These are phyloP conservation scores for Trichoderma orchidacearum DNA, from an alignment of 495 filamentous ascomycete species.

Conservation along the genomic window DNA sequence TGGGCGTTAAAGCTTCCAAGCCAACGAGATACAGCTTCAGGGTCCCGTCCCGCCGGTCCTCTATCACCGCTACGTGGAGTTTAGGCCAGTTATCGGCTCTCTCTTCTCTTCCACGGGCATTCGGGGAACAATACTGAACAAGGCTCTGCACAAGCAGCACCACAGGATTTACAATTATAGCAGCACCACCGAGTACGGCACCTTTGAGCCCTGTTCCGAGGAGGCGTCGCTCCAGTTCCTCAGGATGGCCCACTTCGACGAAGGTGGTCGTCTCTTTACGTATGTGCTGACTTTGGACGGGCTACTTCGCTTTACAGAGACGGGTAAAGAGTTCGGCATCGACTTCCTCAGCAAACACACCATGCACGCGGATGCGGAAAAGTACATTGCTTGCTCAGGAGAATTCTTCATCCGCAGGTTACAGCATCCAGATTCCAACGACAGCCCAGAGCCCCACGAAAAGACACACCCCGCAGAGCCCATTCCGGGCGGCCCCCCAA, in stretches of 20 bases:
- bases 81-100: conserved; percentile 74
- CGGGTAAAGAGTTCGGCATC: conserved; percentile 86
- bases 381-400: conserved; percentile 80
- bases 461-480: conserved; percentile 11
- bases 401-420: conserved; percentile 80
- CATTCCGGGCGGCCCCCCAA: conserved; percentile 21
- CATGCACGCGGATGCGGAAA: conserved; percentile 83
- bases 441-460: conserved; percentile 8
- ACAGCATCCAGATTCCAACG: conserved; percentile 8
- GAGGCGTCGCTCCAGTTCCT: conserved; percentile 68
- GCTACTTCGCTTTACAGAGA: conserved; percentile 80
- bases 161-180: conserved; percentile 78
- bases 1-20: conserved; percentile 57
- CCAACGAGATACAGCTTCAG: conserved; percentile 76
- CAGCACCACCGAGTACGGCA: conserved; percentile 53
- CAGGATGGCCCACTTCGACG: conserved; percentile 72
- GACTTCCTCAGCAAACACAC: conserved; percentile 87
- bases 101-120: conserved; percentile 75
- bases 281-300: conserved; percentile 85
- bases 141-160: conserved; percentile 83
- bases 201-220: conserved; percentile 30
- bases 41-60: conserved; percentile 68
- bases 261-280: conserved; percentile 77
- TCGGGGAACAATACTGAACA: conserved; percentile 64
- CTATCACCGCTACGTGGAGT: conserved; percentile 87